Conservation (phyloP, 2,329 filamentous ascomycete species). For the Penicillium fuscoglaucum region DNA sequence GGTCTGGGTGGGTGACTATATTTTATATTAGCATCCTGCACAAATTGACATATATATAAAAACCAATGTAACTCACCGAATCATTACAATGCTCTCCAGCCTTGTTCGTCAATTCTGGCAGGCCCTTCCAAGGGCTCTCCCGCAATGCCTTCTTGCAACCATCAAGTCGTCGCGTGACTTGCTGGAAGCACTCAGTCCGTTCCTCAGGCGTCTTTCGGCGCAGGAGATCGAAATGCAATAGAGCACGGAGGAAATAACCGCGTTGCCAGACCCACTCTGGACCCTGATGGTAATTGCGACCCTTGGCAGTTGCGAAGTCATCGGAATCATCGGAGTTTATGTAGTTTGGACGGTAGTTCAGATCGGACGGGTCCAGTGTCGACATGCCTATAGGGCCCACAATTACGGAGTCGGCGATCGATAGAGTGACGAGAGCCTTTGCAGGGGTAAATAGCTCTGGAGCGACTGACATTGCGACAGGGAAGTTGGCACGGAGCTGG, state of each 20-base stretch:
- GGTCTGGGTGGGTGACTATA: conserved; percentile 84
- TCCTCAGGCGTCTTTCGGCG: conserved; percentile 67
- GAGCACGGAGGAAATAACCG: conserved; percentile 88
- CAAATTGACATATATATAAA: conserved; percentile 6
- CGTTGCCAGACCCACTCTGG: conserved; percentile 98
- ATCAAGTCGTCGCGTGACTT: conserved; percentile 78
- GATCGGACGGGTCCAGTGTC: conserved; percentile 85
- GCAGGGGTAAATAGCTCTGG: conserved; percentile 78
- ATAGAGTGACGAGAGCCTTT: conserved; percentile 77
- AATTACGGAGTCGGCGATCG: conserved; percentile 74
- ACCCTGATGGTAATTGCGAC: conserved; percentile 95
- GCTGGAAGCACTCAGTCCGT: conserved; percentile 86
- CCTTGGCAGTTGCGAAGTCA: conserved; percentile 90
- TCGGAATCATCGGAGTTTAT: conserved; percentile 90
- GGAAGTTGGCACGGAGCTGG: conserved; percentile 89
- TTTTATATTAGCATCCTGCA: conserved; percentile 8
- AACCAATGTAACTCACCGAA: conserved; percentile 62
- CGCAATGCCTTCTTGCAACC: conserved; percentile 84
- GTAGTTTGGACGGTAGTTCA: conserved; percentile 94
- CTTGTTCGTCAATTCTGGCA: conserved; percentile 92
- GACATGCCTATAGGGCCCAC: conserved; percentile 92
- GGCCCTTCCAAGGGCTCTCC: conserved; percentile 80
- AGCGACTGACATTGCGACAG: conserved; percentile 92
- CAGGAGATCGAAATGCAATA: conserved; percentile 85
- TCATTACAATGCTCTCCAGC: conserved; percentile 79